Percentiles rank a stretch among this genome's conserved stretches.
Evolutionary conservation across 2,329 filamentous ascomycete species (phyloP).

Genomic region (Zasmidium citrigriseum): DNA sequence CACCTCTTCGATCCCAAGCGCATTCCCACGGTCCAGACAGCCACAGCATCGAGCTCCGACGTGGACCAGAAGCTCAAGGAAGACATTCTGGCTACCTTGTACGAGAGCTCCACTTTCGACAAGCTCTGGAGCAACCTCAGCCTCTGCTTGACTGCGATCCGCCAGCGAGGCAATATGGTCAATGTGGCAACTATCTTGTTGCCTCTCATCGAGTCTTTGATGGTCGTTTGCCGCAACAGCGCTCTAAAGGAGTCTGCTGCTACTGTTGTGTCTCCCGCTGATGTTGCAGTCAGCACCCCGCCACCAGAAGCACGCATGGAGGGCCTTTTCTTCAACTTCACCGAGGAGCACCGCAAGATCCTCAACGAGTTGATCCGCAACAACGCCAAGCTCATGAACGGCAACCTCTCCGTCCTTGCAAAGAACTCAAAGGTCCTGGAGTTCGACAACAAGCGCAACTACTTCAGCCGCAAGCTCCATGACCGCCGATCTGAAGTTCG

Average conservation of each 20-base stretch:
- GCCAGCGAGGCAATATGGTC: slow-evolving; percentile 90
- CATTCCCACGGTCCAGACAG: slow-evolving; percentile 22
- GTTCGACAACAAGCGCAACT: slow-evolving; percentile 99
- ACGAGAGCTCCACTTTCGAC: slow-evolving; percentile 87
- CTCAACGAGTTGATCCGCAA: slow-evolving; percentile 96
- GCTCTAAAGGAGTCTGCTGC: slow-evolving; percentile 67
- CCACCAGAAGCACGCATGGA: slow-evolving; percentile 81
- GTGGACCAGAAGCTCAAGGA: slow-evolving; percentile 67
- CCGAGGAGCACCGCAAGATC: slow-evolving; percentile 95
- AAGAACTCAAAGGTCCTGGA: slow-evolving; percentile 99
- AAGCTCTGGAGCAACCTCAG: slow-evolving; percentile 92
- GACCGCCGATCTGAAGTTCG: slow-evolving; percentile 69
- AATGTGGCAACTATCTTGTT: slow-evolving; percentile 95
- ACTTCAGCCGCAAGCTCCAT: slow-evolving; percentile 94
- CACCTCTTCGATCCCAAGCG: slow-evolving; percentile 88
- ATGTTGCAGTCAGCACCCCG: slow-evolving; percentile 66
- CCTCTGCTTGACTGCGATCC: slow-evolving; percentile 82
- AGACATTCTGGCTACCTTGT: slow-evolving; percentile 82
- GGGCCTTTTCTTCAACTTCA: slow-evolving; percentile 93
- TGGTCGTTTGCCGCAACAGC: slow-evolving; percentile 99
- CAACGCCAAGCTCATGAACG: slow-evolving; percentile 97
- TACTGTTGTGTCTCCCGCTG: slow-evolving; percentile 50
- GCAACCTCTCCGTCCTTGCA: slow-evolving; percentile 90
- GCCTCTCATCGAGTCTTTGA: slow-evolving; percentile 91
- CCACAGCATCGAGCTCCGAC: slow-evolving; percentile 26